Evolutionary conservation across 192 early-diverging fungal species (phyloP).

Genomic region (Gigaspora rosea): DNA sequence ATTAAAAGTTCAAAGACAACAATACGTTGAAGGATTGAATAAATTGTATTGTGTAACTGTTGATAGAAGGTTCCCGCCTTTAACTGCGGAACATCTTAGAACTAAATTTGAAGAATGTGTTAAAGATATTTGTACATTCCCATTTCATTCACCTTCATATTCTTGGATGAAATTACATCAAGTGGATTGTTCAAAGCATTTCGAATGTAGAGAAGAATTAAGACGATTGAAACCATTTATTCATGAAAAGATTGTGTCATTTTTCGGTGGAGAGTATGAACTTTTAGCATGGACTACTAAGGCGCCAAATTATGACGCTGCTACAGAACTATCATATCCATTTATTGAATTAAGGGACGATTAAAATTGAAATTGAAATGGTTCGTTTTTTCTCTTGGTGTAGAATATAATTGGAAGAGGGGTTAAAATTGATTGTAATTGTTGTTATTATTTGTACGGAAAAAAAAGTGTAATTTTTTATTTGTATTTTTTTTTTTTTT

Average conservation of each 20-base stretch:
- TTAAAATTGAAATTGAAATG: neutral
- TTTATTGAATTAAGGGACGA: conserved; percentile 32
- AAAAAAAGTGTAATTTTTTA: too few relatives aligned
- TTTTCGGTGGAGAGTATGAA: conserved; percentile 27
- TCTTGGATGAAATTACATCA: conserved; percentile 25
- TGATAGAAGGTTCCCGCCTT: conserved; percentile 26
- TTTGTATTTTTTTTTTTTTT: too few relatives aligned
- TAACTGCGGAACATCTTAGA: conserved; percentile 27
- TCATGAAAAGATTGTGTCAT: conserved; percentile 6
- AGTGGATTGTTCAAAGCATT: conserved; percentile 30
- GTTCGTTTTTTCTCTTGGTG: neutral
- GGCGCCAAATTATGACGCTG: neutral
- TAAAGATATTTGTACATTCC: conserved; percentile 31
- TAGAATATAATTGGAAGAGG: too few relatives aligned
- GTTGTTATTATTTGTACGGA: too few relatives aligned
- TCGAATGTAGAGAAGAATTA: conserved; percentile 33
- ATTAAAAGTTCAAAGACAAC: conserved; percentile 21
- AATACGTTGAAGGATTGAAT: conserved; percentile 32
- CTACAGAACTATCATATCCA: conserved; percentile 7
- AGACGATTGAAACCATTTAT: conserved; percentile 27
- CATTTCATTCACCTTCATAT: conserved; percentile 14
- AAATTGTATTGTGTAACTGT: conserved; percentile 23
- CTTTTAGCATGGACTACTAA: neutral
- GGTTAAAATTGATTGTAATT: too few relatives aligned
- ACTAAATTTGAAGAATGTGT: conserved; percentile 33